Evolutionary conservation across 345 rosid genomes (phyloP).

Genomic region (Iberis pinnata): DNA sequence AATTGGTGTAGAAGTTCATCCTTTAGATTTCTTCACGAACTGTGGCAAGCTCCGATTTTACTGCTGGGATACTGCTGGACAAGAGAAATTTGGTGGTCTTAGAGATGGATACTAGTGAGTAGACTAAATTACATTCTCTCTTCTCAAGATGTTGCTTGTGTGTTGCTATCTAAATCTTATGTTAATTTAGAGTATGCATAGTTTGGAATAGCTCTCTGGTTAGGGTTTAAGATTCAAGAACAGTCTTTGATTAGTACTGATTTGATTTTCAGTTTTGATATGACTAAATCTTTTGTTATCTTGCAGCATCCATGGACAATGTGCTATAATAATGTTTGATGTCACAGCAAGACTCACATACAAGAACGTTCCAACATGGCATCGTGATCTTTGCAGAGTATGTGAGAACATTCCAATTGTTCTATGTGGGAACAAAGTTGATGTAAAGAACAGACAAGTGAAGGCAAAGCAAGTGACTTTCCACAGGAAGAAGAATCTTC

Average conservation of each 20-base stretch:
- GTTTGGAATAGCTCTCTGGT: too few species aligned
- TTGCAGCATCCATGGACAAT: conserved; percentile 94
- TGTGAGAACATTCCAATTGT: conserved; percentile 91
- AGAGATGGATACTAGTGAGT: conserved; percentile 95
- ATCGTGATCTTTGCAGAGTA: conserved; percentile 69
- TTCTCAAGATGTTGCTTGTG: too few species aligned
- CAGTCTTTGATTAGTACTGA: too few species aligned
- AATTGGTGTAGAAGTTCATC: conserved; percentile 94
- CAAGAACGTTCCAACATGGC: conserved; percentile 99
- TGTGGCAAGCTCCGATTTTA: conserved; percentile 85
- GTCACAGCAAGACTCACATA: conserved; percentile 93
- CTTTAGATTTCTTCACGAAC: conserved; percentile 86
- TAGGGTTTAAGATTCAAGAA: too few species aligned
- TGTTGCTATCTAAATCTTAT: too few species aligned
- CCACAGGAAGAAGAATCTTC: conserved; percentile 92
- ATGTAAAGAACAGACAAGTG: conserved; percentile 92
- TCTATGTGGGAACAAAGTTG: conserved; percentile 88
- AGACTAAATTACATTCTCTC: too few species aligned
- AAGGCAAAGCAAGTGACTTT: conserved; percentile 88
- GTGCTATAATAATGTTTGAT: conserved; percentile 97
- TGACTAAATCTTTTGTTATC: too few species aligned
- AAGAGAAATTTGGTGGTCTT: conserved; percentile 92
- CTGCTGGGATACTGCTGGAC: conserved; percentile 99
- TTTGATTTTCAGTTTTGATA: too few species aligned
- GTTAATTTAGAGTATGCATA: too few species aligned